Percentiles rank a stretch among this genome's conserved stretches.
Conservation (phyloP, 352 stramenopile species). For the Pythium utonaiense region DNA sequence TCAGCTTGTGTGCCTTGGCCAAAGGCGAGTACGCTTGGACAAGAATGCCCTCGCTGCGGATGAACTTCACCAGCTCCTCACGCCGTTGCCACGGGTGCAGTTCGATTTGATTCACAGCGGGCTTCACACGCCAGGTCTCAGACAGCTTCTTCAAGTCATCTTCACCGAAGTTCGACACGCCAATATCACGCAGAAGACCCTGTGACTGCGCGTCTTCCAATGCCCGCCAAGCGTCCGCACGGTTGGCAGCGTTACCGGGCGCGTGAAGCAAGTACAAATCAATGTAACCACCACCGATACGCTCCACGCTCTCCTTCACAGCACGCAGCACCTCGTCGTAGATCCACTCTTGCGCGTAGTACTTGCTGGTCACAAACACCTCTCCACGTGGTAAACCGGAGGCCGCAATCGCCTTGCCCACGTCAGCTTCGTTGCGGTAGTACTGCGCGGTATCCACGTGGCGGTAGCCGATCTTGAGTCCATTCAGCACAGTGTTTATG, state of each 20-base stretch:
- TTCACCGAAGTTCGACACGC: conserved; percentile 87
- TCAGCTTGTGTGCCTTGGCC: conserved; percentile 28
- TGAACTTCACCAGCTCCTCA: conserved; percentile 56
- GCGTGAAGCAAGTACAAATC: conserved; percentile 76
- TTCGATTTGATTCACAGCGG: conserved; percentile 82
- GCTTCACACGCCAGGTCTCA: conserved; percentile 42
- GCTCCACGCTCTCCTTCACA: conserved; percentile 43
- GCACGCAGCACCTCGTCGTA: conserved; percentile 60
- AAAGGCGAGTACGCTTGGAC: conserved; percentile 62
- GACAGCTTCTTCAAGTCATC: conserved; percentile 79
- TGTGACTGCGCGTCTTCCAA: conserved; percentile 40
- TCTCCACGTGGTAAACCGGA: conserved; percentile 60
- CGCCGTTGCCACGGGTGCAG: conserved; percentile 71
- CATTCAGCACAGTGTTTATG: conserved; percentile 44
- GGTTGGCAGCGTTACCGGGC: conserved; percentile 38
- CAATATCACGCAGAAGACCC: conserved; percentile 71
- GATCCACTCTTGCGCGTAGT: conserved; percentile 48
- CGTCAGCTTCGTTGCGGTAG: conserved; percentile 87
- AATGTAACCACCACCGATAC: conserved; percentile 72
- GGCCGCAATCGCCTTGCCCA: conserved; percentile 65
- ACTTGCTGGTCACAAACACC: conserved; percentile 84
- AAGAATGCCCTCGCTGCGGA: conserved; percentile 35
- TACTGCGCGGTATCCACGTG: conserved; percentile 88
- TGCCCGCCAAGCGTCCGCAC: conserved; percentile 41
- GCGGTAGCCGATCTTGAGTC: conserved; percentile 74